A percentile compares a stretch with the other conserved stretches of the same genome.
phyloP scores from a whole-genome alignment of 1,284 basidiomycete genomes.

The Tremellales sp. region DNA sequence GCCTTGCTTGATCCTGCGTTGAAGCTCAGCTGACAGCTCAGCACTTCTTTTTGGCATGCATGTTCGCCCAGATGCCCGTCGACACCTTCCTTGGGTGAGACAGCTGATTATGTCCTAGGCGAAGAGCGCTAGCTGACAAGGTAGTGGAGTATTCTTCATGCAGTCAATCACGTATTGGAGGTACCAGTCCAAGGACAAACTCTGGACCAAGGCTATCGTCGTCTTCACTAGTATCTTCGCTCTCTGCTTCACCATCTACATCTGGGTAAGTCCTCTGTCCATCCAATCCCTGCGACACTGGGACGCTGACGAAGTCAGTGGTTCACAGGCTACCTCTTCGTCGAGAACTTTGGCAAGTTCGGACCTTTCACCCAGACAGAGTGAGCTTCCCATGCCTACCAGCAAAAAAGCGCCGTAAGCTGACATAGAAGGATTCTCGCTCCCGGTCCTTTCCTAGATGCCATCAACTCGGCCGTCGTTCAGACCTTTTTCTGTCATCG shows the following conservation, averaged over 20 bases:
- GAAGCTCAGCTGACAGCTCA: neutral
- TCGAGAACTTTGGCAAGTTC: constrained; percentile 16
- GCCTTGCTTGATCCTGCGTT: neutral
- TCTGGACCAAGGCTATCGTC: constrained; percentile 23
- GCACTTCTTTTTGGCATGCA: constrained; percentile 4
- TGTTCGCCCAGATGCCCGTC: constrained; percentile 14
- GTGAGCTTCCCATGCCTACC: neutral
- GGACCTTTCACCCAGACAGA: neutral
- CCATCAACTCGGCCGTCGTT: constrained; percentile 1
- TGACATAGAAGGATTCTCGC: constrained; percentile 2
- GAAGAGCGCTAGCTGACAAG: neutral
- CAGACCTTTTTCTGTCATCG: neutral
- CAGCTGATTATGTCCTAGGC: neutral
- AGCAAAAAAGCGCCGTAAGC: neutral
- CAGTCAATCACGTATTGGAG: neutral
- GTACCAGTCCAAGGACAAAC: neutral
- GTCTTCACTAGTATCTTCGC: constrained; percentile 2
- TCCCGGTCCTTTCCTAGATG: neutral
- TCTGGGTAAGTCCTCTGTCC: neutral
- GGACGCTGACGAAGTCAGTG: constrained; percentile 6
- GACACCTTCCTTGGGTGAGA: constrained; percentile 8
- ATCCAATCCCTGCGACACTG: neutral
- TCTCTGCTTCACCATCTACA: neutral
- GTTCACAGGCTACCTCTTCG: constrained; percentile 24
- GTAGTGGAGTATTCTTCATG: neutral